phyloP scores from a whole-genome alignment of 2,329 filamentous ascomycete species.

The Aspergillus calidoustus region DNA sequence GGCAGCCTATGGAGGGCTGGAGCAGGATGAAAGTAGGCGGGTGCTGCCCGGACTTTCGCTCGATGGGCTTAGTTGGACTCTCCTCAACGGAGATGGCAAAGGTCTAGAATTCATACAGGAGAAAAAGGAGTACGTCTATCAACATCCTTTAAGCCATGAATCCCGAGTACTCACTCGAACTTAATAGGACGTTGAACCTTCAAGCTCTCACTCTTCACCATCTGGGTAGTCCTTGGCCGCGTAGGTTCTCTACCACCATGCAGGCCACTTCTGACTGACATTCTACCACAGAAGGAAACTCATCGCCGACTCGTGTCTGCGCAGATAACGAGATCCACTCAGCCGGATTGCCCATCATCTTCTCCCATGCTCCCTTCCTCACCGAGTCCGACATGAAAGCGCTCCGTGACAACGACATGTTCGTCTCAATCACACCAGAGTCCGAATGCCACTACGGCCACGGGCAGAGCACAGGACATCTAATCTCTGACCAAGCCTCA shows the following conservation, averaged over 20 bases:
- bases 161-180: not conserved
- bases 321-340: not conserved
- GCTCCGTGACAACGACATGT: constrained; percentile 56
- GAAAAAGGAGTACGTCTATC: not conserved
- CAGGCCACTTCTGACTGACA: not conserved
- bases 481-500: constrained; percentile 56
- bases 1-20: not conserved
- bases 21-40: not conserved
- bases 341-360: constrained; percentile 11
- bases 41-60: not conserved
- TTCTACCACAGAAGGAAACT: not conserved
- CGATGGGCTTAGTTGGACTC: not conserved
- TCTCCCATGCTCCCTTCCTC: constrained; percentile 55
- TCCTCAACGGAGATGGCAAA: not conserved
- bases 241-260: not conserved
- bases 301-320: not conserved
- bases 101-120: not conserved
- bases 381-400: constrained; percentile 46
- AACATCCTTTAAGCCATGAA: not conserved
- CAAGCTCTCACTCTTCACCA: constrained; percentile 8
- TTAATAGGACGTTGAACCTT: not conserved
- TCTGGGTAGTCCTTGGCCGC: constrained; percentile 5
- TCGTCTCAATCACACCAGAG: constrained; percentile 63
- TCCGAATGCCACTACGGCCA: constrained; percentile 65
- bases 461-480: constrained; percentile 49